Evolutionary conservation across 1,139 yeast species (phyloP).

Genomic region (Saccharomyces hybrid): DNA sequence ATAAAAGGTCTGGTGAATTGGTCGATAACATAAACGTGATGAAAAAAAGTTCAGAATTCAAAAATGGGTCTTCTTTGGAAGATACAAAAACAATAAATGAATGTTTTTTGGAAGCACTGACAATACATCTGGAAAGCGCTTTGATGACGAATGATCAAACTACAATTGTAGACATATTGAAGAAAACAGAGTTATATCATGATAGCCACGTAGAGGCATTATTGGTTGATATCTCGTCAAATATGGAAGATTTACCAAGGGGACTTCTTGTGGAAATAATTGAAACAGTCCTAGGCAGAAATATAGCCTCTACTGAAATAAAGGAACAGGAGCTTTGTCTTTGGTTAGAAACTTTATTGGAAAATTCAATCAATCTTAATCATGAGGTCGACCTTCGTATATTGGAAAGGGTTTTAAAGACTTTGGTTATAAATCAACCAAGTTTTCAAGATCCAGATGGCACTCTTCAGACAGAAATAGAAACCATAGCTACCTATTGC

Average conservation of each 20-base stretch:
- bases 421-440: not conserved
- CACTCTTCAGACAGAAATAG: constrained; percentile 12
- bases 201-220: constrained; percentile 2
- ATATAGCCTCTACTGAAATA: constrained; percentile 1
- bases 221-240: constrained; percentile 4
- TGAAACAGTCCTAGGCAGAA: constrained; percentile 4
- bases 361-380: not conserved
- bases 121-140: constrained; percentile 3
- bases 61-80: constrained; percentile 1
- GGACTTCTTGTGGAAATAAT: constrained; percentile 5
- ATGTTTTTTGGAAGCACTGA: constrained; percentile 1
- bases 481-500: constrained; percentile 17
- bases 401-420: not conserved
- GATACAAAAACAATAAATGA: constrained; percentile 1
- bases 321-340: constrained; percentile 4
- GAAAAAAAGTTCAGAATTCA: not conserved
- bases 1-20: not conserved
- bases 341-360: constrained; percentile 10
- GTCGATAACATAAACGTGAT: not conserved
- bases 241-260: constrained; percentile 3
- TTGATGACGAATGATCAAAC: not conserved
- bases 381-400: not conserved
- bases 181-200: constrained; percentile 1
- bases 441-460: not conserved
- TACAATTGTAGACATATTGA: constrained; percentile 3